Percentiles rank a stretch among this genome's conserved stretches.
These are phyloP conservation scores for Calonectria pseudoreteaudii DNA, from an alignment of 2,329 filamentous ascomycete species.

Conservation along the genomic window DNA sequence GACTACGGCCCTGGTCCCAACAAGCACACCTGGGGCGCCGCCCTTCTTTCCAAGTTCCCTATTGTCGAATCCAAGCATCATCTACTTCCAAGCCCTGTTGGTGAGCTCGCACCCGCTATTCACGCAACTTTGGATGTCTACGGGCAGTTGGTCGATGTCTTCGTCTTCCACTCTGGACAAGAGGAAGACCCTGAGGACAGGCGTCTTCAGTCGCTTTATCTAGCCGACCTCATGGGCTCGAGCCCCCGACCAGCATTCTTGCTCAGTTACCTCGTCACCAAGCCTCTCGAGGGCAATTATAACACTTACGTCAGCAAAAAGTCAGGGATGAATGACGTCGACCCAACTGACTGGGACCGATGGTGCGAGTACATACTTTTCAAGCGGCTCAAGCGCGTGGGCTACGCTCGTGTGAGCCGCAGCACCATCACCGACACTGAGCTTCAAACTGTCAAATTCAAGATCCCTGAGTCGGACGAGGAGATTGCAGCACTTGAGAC, in stretches of 20 bases:
- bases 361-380: conserved; percentile 99
- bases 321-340: conserved; percentile 96
- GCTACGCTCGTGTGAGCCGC: conserved; percentile 90
- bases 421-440: conserved; percentile 97
- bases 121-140: conserved; percentile 97
- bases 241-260: conserved; percentile 84
- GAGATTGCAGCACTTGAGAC: conserved; percentile 60
- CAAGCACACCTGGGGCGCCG: conserved; percentile 98
- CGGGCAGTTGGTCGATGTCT: conserved; percentile 89
- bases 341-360: conserved; percentile 91
- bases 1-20: conserved; percentile 97
- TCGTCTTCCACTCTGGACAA: conserved; percentile 98
- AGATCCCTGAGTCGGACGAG: conserved; percentile 75
- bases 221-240: conserved; percentile 88
- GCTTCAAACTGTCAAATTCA: conserved; percentile 95
- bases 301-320: conserved; percentile 90
- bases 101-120: conserved; percentile 94
- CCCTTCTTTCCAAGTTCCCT: conserved; percentile 94
- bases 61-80: conserved; percentile 98
- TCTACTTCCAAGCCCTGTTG: conserved; percentile 90
- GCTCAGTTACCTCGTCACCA: conserved; percentile 92
- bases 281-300: conserved; percentile 93
- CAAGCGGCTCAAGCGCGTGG: conserved; percentile 86
- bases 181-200: conserved; percentile 96
- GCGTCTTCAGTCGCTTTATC: conserved; percentile 85